Base-by-base conservation (phyloP, 2,329 filamentous ascomycete genomes). In the Diaporthe nobilis region DNA sequence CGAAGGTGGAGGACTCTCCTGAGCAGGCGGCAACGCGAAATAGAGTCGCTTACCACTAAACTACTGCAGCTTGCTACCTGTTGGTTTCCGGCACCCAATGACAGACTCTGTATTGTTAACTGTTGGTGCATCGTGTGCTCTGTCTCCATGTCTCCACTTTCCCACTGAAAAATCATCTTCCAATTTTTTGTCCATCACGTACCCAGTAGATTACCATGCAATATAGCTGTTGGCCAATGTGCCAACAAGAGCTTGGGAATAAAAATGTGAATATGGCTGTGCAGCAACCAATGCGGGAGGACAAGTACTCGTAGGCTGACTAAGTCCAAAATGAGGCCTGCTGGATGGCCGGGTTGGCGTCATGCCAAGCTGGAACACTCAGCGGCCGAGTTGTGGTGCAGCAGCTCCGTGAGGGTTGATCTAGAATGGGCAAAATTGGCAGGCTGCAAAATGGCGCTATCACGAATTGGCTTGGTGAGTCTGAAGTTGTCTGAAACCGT, bases 401-500 rank as follows among this genome's bases (percentile, higher is more conserved):
- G 42, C 25, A 34, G 42, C 61, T 49, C 25, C 17, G 12, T 22
- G 42, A 22, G 37, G 22, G 20, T 15, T 9, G 63, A 8, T 22
- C 49, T 12, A 4, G 22, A 55, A 28, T 2, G 12, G 61, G 28
- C 13, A 31, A 22, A 58, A 10, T 3, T 25, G 39, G 49, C 47
- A 13, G 47, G 65, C 42, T 2, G 28, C 22, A n/a, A 28, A 15
- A 8, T 51, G 20, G 20, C 65, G n/a, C 65, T 9, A 42, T 53
- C 28, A 42, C 49, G 15, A 28, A 28, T 31, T 22, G 49, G 49
- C n/a, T n/a, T n/a, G 61, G 42, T 34, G 25, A 49, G 49, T 55
- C 34, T 37, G 44, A 37, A 51, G 63, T 68, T 12, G 15, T 51
- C 63, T 70, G 65, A 70, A 70, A 70, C 65, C 34, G 65, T 55